These are phyloP conservation scores for Candida maltosa DNA, from an alignment of 805 yeast species.

Conservation along the genomic window DNA sequence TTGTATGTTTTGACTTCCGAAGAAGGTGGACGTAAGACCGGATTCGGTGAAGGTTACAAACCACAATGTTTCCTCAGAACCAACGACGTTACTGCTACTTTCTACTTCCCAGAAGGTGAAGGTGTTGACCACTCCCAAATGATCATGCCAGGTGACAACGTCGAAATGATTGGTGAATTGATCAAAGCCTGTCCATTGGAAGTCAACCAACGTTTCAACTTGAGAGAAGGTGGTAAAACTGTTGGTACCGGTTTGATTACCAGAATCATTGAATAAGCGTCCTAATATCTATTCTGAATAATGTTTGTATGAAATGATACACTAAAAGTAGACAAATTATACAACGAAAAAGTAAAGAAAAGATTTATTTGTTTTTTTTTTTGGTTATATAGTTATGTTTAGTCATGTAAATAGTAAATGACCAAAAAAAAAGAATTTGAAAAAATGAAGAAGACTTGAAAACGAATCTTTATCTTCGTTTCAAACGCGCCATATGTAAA, in stretches of 20 bases:
- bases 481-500: too few relatives aligned
- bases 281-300: too few relatives aligned
- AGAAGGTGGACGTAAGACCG: constrained; percentile 99
- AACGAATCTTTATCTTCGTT: too few relatives aligned
- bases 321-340: too few relatives aligned
- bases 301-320: too few relatives aligned
- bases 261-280: constrained; percentile 66
- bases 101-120: constrained; percentile 76
- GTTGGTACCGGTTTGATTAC: constrained; percentile 98
- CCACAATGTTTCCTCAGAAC: constrained; percentile 97
- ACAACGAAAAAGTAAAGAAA: background rate
- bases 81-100: constrained; percentile 87
- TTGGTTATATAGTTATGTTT: background rate
- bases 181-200: constrained; percentile 91
- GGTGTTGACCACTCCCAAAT: constrained; percentile 82
- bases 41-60: constrained; percentile 95
- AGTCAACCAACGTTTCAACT: constrained; percentile 96
- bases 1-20: constrained; percentile 90
- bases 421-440: background rate
- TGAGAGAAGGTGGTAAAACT: constrained; percentile 99
- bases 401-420: background rate
- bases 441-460: background rate
- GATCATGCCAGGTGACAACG: constrained; percentile 97
- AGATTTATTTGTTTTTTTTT: background rate
- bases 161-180: constrained; percentile 90